Conservation (phyloP, 2,329 filamentous ascomycete genomes). For the Ophiostoma quercus region DNA sequence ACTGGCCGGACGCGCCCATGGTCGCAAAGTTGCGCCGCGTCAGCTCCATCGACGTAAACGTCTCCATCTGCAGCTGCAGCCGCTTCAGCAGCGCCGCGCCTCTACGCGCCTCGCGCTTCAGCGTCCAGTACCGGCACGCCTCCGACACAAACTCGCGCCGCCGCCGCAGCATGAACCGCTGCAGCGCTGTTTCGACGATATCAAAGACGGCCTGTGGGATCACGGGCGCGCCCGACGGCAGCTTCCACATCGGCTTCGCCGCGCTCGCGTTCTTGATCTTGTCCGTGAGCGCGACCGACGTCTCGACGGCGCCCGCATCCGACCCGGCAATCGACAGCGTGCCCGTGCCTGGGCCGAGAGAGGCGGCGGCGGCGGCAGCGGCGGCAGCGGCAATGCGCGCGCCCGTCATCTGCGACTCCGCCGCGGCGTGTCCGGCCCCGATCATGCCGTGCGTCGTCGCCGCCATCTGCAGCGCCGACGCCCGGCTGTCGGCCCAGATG, state of each 20-base stretch:
- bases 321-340: not conserved
- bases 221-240: constrained; percentile 90
- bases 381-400: constrained; percentile 73
- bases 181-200: constrained; percentile 75
- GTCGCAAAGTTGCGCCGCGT: constrained; percentile 91
- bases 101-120: constrained; percentile 88
- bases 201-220: constrained; percentile 86
- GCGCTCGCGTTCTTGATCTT: constrained; percentile 47
- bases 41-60: constrained; percentile 95
- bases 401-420: constrained; percentile 78
- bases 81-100: constrained; percentile 90
- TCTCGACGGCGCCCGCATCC: constrained; percentile 51
- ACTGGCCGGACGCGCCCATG: constrained; percentile 80
- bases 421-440: constrained; percentile 58
- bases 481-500: constrained; percentile 88
- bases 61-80: constrained; percentile 89
- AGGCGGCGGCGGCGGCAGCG: constrained; percentile 12
- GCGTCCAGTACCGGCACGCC: constrained; percentile 93
- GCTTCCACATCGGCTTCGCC: constrained; percentile 73
- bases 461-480: constrained; percentile 74
- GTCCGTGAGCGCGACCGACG: constrained; percentile 39
- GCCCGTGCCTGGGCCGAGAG: not conserved
- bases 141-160: constrained; percentile 90
- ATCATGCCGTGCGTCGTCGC: constrained; percentile 58
- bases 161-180: constrained; percentile 73